These are phyloP conservation scores for Pythium chondricola DNA, from an alignment of 352 stramenopile genomes.

Conservation along the genomic window DNA sequence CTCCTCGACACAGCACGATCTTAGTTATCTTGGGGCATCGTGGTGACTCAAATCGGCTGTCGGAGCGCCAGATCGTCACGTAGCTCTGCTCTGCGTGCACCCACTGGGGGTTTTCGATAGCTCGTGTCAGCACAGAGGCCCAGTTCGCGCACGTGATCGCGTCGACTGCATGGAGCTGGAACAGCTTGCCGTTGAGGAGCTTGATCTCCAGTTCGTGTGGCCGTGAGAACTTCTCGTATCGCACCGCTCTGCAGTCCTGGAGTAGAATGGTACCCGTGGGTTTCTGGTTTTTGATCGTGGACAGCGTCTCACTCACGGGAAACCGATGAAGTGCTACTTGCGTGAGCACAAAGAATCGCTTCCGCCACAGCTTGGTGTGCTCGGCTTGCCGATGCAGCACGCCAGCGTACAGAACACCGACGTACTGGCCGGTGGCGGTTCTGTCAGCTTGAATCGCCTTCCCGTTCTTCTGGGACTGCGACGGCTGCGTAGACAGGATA, in stretches of 20 bases:
- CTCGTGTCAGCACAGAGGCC: slow-evolving; percentile 28
- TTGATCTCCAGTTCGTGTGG: slow-evolving; percentile 34
- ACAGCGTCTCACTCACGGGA: slow-evolving; percentile 18
- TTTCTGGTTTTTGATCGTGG: slow-evolving; percentile 16
- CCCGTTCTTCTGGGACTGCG: background rate
- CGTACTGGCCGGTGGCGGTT: slow-evolving; percentile 32
- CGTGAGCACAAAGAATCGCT: slow-evolving; percentile 39
- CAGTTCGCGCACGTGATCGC: slow-evolving; percentile 31
- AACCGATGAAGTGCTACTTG: slow-evolving; percentile 37
- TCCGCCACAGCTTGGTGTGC: slow-evolving; percentile 33
- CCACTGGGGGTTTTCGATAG: slow-evolving; percentile 37
- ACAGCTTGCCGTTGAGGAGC: slow-evolving; percentile 24
- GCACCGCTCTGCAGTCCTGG: slow-evolving; percentile 23
- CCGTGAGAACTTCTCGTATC: slow-evolving; percentile 31
- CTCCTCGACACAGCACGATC: slow-evolving; percentile 13
- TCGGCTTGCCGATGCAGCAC: slow-evolving; percentile 24
- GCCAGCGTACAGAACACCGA: slow-evolving; percentile 28
- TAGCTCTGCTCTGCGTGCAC: slow-evolving; percentile 24
- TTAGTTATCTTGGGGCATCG: slow-evolving; percentile 25
- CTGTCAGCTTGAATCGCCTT: slow-evolving; percentile 14
- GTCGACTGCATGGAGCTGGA: slow-evolving; percentile 23
- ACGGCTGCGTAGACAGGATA: no score
- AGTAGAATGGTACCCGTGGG: slow-evolving; percentile 22
- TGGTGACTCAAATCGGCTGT: slow-evolving; percentile 23
- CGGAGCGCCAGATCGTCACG: slow-evolving; percentile 32